Evolutionary conservation across 352 stramenopile species (phyloP), one percentile per base, ranked within the genome.

Genomic region (Phytophthora citrophthora): DNA sequence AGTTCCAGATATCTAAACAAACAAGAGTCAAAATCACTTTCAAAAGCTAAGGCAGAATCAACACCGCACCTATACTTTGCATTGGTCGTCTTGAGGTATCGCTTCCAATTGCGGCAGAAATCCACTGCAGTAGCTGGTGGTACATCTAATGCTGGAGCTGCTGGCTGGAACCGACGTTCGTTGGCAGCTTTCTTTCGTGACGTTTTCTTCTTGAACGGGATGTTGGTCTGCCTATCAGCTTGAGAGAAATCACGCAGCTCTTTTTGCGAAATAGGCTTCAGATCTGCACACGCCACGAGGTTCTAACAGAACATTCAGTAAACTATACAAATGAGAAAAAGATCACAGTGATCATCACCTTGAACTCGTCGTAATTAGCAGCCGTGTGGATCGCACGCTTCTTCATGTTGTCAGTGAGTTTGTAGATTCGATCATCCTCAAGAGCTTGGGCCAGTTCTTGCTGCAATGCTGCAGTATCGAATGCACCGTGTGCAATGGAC

Each of bases 351-450:
- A 40, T 11, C 23, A 20, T 43, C 20, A 93, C 88, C 70, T 90
- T 91, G 66, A 96, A 94, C 52, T 96, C 88, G 54, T 96, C 85
- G 64, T 95, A 96, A 74, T 68, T 94, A 5, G 74, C 65, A 2
- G 88, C 86, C 0, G 85, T 93, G 62, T 94, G 86, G 61, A 95
- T 96, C 45, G 88, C 88, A 4, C 86, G 88, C 64, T 96, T 96
- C 70, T 96, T 96, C 81, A 92, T 91, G 43, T 61, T 81, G 68
- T 96, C 88, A 0, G 88, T 96, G 36, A 88, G 73, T 56, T 91
- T 93, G 68, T 96, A 96, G 20, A 90, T 54, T 40, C 88, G 84
- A 40, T 95, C 86, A 16, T 92, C 85, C 48, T 96, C 85, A 2
- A 96, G 72, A 39, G 88, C 83, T 50, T 80, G 70, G 0, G 72